Percentiles rank a stretch among this genome's conserved stretches.
Conservation (phyloP, 2,329 filamentous ascomycete species). For the Teratosphaeria viscida region DNA sequence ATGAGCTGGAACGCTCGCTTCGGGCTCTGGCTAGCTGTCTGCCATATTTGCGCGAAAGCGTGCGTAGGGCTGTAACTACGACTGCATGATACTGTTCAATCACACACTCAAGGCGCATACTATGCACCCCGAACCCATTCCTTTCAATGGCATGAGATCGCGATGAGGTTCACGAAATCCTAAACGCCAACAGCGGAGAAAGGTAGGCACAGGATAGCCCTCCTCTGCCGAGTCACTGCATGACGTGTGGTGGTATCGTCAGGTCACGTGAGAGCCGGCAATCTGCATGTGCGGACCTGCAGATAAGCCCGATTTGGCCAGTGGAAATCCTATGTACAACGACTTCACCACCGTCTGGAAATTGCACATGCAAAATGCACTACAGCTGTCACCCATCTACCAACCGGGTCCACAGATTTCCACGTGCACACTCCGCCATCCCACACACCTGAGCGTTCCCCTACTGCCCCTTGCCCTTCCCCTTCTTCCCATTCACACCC, state of each 20-base stretch:
- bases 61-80: slow-evolving; percentile 5
- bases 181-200: not conserved
- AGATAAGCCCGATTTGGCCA: not conserved
- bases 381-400: too few species aligned
- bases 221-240: not conserved
- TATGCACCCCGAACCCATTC: not conserved
- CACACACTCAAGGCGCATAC: slow-evolving; percentile 6
- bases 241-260: not conserved
- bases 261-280: not conserved
- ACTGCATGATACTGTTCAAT: slow-evolving; percentile 7
- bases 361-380: too few species aligned
- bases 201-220: not conserved
- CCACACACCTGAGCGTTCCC: not conserved
- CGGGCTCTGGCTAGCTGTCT: not conserved
- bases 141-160: not conserved
- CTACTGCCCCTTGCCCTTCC: slow-evolving; percentile 2
- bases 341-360: too few species aligned
- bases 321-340: not conserved
- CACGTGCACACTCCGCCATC: not conserved
- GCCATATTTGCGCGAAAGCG: not conserved
- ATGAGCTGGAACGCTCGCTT: not conserved
- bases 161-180: not conserved
- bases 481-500: not conserved
- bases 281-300: not conserved
- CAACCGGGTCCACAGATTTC: too few species aligned